These are phyloP conservation scores for Solanum hybrid DNA, from an alignment of 305 asterid genomes.

Conservation along the genomic window DNA sequence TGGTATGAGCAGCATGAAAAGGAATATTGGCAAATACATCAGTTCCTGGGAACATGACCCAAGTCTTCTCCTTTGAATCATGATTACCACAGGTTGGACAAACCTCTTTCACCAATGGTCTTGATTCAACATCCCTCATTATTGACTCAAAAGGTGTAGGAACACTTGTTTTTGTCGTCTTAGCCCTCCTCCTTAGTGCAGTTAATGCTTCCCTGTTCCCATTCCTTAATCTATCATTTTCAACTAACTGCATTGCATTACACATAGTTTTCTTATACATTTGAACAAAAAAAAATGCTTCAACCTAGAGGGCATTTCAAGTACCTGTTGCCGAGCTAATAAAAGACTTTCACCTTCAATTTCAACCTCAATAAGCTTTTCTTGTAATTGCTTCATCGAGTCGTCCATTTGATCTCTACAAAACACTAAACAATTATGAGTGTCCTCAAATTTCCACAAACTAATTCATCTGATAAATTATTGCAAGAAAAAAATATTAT, in stretches of 20 bases:
- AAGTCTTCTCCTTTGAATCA: conserved; percentile 59
- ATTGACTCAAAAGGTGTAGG: conserved; percentile 72
- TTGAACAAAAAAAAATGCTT: neutral
- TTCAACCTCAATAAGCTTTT: conserved; percentile 55
- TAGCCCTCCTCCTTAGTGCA: conserved; percentile 68
- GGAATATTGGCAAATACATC: conserved; percentile 61
- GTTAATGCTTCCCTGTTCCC: conserved; percentile 88
- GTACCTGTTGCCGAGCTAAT: conserved; percentile 73
- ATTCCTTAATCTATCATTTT: conserved; percentile 69
- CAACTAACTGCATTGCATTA: conserved; percentile 56
- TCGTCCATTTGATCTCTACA: conserved; percentile 32
- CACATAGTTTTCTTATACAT: neutral
- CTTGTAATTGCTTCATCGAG: conserved; percentile 40
- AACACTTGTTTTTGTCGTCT: conserved; percentile 57
- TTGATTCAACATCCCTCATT: conserved; percentile 68
- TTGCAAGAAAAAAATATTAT: neutral
- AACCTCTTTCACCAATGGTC: conserved; percentile 70
- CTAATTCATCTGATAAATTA: neutral
- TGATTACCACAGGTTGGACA: conserved; percentile 82
- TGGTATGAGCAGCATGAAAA: conserved; percentile 90
- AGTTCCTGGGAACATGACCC: conserved; percentile 79
- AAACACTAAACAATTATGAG: neutral
- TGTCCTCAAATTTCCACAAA: neutral
- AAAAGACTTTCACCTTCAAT: conserved; percentile 68
- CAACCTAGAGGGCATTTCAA: neutral